Evolutionary conservation across 331 rosid species (phyloP).

Genomic region (Acacia pycnantha): DNA sequence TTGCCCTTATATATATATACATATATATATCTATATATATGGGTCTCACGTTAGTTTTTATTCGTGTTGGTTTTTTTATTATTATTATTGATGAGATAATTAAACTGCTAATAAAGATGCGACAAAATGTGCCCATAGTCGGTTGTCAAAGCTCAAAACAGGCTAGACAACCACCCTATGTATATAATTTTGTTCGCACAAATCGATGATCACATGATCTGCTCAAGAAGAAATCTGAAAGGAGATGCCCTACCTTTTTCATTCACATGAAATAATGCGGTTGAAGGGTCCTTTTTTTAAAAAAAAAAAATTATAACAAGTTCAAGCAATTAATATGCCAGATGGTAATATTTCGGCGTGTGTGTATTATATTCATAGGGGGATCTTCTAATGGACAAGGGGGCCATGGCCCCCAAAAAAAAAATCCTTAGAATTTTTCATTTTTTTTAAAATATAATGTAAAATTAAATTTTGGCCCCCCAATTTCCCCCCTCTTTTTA

Average conservation of each 20-base stretch:
- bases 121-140: neutral
- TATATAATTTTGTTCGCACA: neutral
- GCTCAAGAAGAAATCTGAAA: neutral
- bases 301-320: neutral
- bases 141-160: conserved; percentile 18
- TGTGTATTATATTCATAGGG: too few species aligned
- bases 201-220: neutral
- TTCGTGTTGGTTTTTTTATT: neutral
- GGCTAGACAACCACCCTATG: neutral
- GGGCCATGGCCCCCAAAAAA: too few species aligned
- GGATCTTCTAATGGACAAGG: too few species aligned
- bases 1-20: too few species aligned
- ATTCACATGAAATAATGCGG: neutral
- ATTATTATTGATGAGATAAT: neutral
- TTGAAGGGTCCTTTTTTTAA: neutral
- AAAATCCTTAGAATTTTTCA: too few species aligned
- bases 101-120: neutral
- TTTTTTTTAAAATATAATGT: too few species aligned
- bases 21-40: too few species aligned
- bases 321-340: neutral
- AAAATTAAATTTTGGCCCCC: too few species aligned
- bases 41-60: neutral
- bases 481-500: too few species aligned
- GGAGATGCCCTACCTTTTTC: neutral
- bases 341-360: neutral